Evolutionary conservation across 2,329 filamentous ascomycete genomes (phyloP).

Genomic region (Plectosphaerella sp.): DNA sequence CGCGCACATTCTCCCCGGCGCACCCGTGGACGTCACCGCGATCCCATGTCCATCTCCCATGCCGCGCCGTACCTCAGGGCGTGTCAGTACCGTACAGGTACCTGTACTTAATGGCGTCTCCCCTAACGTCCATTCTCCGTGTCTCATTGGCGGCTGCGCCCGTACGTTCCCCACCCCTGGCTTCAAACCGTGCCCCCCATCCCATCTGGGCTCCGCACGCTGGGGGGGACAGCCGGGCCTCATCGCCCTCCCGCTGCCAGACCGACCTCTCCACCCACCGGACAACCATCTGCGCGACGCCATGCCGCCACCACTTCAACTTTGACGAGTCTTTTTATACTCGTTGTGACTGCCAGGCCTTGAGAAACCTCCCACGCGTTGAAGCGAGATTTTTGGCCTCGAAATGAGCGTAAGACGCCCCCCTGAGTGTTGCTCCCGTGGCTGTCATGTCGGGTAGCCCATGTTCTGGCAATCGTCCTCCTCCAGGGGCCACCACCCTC

Average conservation of each 20-base stretch:
- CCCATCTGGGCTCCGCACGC: conserved; percentile 10
- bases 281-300: conserved; percentile 25
- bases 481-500: too few relatives aligned
- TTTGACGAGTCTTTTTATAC: conserved; percentile 56
- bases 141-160: conserved; percentile 6
- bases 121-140: background rate
- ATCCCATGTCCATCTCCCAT: too few relatives aligned
- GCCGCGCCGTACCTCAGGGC: background rate
- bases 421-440: background rate
- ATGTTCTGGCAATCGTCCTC: background rate
- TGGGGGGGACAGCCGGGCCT: conserved; percentile 7
- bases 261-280: conserved; percentile 18
- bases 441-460: conserved; percentile 4
- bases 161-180: conserved; percentile 1
- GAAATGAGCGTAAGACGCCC: conserved; percentile 7
- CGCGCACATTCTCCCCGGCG: background rate
- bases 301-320: conserved; percentile 24
- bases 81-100: background rate
- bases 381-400: conserved; percentile 16
- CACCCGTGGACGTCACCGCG: too few relatives aligned
- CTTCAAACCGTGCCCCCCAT: background rate
- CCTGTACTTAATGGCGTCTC: background rate
- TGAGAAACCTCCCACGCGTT: conserved; percentile 34
- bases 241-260: conserved; percentile 25
- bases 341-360: conserved; percentile 51